Evolutionary conservation across 345 rosid genomes (phyloP).

Genomic region (Fremontodendron californicum): DNA sequence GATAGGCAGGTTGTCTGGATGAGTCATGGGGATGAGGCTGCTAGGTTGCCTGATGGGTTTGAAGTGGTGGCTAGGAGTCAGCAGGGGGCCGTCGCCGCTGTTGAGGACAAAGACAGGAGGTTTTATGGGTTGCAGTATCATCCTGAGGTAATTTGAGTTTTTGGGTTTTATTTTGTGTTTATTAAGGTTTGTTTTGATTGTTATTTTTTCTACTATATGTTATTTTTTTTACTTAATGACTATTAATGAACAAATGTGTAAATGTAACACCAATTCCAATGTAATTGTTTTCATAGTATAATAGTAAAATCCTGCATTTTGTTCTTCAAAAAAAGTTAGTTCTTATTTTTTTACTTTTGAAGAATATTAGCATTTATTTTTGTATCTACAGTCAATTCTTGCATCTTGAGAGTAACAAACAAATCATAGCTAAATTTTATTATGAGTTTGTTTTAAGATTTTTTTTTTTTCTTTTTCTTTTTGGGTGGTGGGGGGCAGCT

Average conservation of each 20-base stretch:
- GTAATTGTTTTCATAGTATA: neutral
- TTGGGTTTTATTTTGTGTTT: neutral
- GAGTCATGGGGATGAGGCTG: conserved; percentile 97
- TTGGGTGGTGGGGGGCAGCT: neutral
- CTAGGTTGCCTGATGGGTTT: conserved; percentile 65
- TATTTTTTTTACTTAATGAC: neutral
- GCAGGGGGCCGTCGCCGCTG: conserved; percentile 81
- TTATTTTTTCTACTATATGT: neutral
- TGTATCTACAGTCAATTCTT: no score
- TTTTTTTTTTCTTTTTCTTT: no score
- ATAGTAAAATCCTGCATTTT: neutral
- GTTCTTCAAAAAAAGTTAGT: neutral
- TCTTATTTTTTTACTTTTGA: neutral
- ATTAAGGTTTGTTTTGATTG: neutral
- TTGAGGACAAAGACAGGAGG: conserved; percentile 55
- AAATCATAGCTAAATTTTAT: neutral
- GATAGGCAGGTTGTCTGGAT: conserved; percentile 87
- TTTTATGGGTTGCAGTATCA: conserved; percentile 94
- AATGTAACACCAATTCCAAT: neutral
- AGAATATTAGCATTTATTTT: neutral
- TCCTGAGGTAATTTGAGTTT: conserved; percentile 60
- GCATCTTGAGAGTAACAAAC: neutral
- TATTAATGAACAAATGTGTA: neutral
- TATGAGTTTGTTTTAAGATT: neutral
- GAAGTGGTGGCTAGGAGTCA: conserved; percentile 71